phyloP scores from a whole-genome alignment of 371 early-diverging fungal genomes.

The Choanephora cucurbitarum region DNA sequence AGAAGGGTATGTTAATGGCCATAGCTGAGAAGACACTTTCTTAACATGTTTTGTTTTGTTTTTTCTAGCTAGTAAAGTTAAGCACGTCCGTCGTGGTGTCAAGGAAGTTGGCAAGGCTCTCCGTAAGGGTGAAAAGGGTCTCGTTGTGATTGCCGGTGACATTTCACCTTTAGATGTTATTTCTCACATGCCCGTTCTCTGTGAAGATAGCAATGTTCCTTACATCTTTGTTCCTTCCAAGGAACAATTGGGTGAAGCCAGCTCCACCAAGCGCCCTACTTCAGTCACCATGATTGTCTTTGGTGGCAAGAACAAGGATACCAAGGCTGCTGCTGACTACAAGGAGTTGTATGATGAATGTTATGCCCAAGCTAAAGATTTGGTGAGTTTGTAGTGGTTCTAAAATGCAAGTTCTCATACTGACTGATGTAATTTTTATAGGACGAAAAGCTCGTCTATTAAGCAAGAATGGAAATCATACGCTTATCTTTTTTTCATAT shows the following conservation, averaged over 20 bases:
- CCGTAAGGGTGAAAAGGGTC: constrained; percentile 93
- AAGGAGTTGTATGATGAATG: constrained; percentile 84
- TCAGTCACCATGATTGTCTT: constrained; percentile 88
- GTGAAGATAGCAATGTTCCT: constrained; percentile 95
- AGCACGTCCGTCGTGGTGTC: constrained; percentile 92
- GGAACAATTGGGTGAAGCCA: constrained; percentile 91
- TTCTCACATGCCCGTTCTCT: constrained; percentile 96
- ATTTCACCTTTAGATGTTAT: constrained; percentile 98
- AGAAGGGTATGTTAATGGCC: constrained; percentile 71
- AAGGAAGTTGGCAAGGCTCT: constrained; percentile 97
- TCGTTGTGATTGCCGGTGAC: constrained; percentile 95
- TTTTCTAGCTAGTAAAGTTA: constrained; percentile 91
- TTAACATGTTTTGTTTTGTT: constrained; percentile 1
- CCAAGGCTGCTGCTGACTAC: constrained; percentile 73
- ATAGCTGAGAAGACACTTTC: background rate
- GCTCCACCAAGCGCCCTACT: constrained; percentile 94
- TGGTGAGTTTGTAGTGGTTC: constrained; percentile 47
- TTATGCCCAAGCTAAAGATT: constrained; percentile 63
- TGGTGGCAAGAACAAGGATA: constrained; percentile 74
- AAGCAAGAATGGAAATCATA: too few relatives aligned
- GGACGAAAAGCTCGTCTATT: constrained; percentile 42
- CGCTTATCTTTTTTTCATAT: background rate
- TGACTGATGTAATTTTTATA: background rate
- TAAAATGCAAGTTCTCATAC: too few relatives aligned
- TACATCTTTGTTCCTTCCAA: constrained; percentile 95